A percentile compares a stretch with the other conserved stretches of the same genome.
phyloP scores from a whole-genome alignment of 768 basidiomycete species.

The Russula emetica region DNA sequence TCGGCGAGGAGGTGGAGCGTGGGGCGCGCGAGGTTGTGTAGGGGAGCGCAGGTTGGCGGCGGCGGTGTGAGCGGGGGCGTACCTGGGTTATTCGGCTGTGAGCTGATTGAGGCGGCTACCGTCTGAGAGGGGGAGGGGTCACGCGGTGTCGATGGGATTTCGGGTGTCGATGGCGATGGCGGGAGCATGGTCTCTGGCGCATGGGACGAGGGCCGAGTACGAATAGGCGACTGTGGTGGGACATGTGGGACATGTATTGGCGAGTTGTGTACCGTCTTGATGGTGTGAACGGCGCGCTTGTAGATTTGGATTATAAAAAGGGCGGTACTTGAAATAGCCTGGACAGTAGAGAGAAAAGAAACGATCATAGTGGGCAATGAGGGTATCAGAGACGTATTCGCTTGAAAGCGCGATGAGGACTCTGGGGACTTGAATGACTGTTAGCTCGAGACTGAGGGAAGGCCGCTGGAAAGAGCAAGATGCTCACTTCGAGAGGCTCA shows the following conservation, averaged over 20 bases:
- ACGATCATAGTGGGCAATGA: slow-evolving; percentile 57
- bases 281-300: slow-evolving; percentile 58
- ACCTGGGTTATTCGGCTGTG: not conserved
- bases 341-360: slow-evolving; percentile 68
- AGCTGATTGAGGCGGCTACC: slow-evolving; percentile 2
- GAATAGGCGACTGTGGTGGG: slow-evolving; percentile 5
- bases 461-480: not conserved
- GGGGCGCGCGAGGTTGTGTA: slow-evolving; percentile 40
- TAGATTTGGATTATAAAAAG: slow-evolving; percentile 65
- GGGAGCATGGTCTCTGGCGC: not conserved
- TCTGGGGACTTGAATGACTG: slow-evolving; percentile 28
- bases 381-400: slow-evolving; percentile 24
- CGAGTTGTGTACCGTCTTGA: slow-evolving; percentile 54
- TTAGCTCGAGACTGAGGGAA: not conserved
- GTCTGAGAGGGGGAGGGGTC: slow-evolving; percentile 19
- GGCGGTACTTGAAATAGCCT: slow-evolving; percentile 63
- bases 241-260: not conserved
- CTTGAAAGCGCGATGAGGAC: slow-evolving; percentile 31
- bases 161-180: slow-evolving; percentile 3
- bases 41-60: not conserved
- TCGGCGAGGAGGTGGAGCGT: slow-evolving; percentile 46
- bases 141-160: not conserved
- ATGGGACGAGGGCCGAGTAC: not conserved
- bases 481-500: slow-evolving; percentile 15
- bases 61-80: not conserved